A percentile compares a stretch with the other conserved stretches of the same genome.
These are phyloP conservation scores for Sindora glabra DNA, from an alignment of 306 rosid genomes.

Conservation along the genomic window DNA sequence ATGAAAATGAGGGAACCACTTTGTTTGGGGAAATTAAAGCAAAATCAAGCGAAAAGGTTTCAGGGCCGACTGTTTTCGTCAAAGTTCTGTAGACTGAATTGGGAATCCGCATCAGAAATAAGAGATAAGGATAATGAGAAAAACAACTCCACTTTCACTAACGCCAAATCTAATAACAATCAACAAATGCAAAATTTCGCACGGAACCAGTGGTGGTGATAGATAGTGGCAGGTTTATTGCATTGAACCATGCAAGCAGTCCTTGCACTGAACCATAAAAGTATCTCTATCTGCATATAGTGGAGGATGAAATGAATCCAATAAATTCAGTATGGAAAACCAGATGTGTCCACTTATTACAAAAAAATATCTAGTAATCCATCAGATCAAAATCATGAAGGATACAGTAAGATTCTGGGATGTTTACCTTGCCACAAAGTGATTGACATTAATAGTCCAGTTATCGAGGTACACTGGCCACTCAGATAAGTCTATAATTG, in stretches of 20 bases:
- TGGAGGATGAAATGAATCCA: conserved; percentile 45
- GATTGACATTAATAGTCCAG: neutral
- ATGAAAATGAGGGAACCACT: conserved; percentile 33
- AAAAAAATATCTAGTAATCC: conserved; percentile 3
- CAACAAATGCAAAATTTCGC: conserved; percentile 4
- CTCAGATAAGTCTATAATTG: conserved; percentile 14
- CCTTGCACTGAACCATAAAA: neutral
- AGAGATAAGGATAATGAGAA: conserved; percentile 10
- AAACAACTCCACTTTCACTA: conserved; percentile 14
- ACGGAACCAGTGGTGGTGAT: neutral
- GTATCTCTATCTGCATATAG: conserved; percentile 19
- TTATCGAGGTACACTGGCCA: conserved; percentile 5
- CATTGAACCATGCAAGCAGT: conserved; percentile 6
- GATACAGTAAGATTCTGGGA: conserved; percentile 6
- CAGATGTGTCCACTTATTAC: conserved; percentile 33
- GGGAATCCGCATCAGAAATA: conserved; percentile 31
- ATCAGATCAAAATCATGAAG: conserved; percentile 13
- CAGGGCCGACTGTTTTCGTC: neutral
- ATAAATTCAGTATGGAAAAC: conserved; percentile 21
- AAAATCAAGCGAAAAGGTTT: neutral
- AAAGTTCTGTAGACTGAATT: conserved; percentile 10
- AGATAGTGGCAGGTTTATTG: conserved; percentile 20
- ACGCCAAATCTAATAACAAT: conserved; percentile 21
- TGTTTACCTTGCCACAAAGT: conserved; percentile 21
- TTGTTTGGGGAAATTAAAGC: conserved; percentile 12